Base-by-base conservation (phyloP, 805 yeast genomes). In the Wickerhamiella allomyrinae region DNA sequence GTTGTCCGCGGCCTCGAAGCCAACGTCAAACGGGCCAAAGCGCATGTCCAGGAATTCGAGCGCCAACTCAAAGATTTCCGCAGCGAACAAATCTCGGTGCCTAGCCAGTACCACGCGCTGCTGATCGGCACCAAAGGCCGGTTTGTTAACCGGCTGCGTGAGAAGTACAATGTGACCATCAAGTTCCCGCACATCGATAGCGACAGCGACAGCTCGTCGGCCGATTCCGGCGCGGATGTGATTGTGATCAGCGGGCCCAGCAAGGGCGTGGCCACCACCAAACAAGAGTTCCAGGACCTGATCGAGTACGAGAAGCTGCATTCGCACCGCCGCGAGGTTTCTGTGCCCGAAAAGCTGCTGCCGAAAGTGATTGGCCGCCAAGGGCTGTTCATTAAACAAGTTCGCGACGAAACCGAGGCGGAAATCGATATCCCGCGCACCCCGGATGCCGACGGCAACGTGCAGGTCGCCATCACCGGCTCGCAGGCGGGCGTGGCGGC, bases 321-420 rank as follows among this genome's bases (percentile, higher is more conserved):
- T 57, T 89, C 94, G 14, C 74, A 74, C 63, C 70, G 72, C 44
- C 68, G 74, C 49, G 63, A 66, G n/a, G 58, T 89, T 33, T 57
- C 64, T 37, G 78, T 91, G 40, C 93, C 95, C 29, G 58, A 69
- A 34, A 73, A 70, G 46, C 78, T 85, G n/a, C 71, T 89, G 46
- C 71, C 95, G 17, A 71, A 85, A 57, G 77, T 91, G 45, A 86
- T 91, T 58, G 98, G 98, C 54, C 85, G 81, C 56, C 69, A 70
- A 46, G 96, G 97, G 57, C 89, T 83, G 47, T 73, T 71, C 40
- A 79, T 91, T 55, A 81, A 77, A 48, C 83, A 80, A 55, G 78
- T 93, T 44, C 74, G 83, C 47, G 86, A 79, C 40, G 74, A 70
- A 33, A 64, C 76, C 29, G 82, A 79, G 37, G 57, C 66, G n/a